Base-by-base conservation (phyloP, 2,329 filamentous ascomycete species). In the Venturia pyrina region DNA sequence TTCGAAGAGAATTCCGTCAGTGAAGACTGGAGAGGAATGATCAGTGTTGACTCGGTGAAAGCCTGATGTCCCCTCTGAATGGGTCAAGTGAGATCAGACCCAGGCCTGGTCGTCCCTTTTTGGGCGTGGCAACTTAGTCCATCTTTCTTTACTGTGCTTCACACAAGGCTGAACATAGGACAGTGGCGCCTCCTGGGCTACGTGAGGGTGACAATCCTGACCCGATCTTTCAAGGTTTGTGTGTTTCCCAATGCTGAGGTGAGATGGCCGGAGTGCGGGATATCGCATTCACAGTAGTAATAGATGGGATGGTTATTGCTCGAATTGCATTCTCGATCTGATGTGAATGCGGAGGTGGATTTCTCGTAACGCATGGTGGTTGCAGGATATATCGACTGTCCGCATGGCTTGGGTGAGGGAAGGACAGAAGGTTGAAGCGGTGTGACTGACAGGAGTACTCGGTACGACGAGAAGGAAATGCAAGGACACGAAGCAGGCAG, bases 391-490 rank as follows among this genome's bases (percentile, higher is more conserved):
- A 28, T 28, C 13, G 32, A 5, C n/a, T 34, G 53, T 34, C 53
- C 53, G 37, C 53, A 37, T 59, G 53, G 53, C 37, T 34, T 21
- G 32, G 2, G 11, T 3, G 24, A 11, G 50, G 34, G 50, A 34
- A 32, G 50, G 21, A 56, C 8, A 57, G 50, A 57, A 34, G 50
- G 50, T 19, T 57, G 50, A 57, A 17, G 15, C 53, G 53, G 53
- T 59, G 53, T 59, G 53, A 37, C 53, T 15, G 53, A 59, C 28
- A 37, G 53, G 5, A n/a, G 32, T n/a, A n/a, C n/a, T n/a, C n/a
- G n/a, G n/a, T n/a, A 57, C 53, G 37, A 59, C 28, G 53, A 59
- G n/a, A 59, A 37, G 53, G 19, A 57, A n/a, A 59, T 37, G 53
- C 53, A 59, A 59, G 53, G 28, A 37, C 5, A 34, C 53, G 32